Conservation (phyloP, 305 asterid genomes). For the Euphrasia arctica region DNA sequence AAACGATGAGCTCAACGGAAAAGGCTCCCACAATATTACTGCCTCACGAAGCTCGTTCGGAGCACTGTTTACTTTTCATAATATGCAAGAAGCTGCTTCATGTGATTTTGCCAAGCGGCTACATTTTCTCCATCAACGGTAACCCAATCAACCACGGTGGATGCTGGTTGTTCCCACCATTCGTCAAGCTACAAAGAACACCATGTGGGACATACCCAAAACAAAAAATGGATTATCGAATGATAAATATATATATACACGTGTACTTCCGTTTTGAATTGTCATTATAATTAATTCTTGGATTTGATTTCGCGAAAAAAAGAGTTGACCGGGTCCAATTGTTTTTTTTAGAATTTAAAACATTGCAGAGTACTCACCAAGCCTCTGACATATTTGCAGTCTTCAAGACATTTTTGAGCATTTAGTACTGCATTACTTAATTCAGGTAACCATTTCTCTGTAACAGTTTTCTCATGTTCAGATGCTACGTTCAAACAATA, state of each 20-base stretch:
- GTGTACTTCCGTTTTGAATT: too few species aligned
- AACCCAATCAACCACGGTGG: constrained; percentile 95
- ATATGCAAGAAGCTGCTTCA: constrained; percentile 88
- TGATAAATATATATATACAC: not conserved
- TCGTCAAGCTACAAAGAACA: constrained; percentile 70
- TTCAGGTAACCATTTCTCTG: constrained; percentile 85
- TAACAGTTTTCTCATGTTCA: constrained; percentile 80
- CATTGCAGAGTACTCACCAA: constrained; percentile 58
- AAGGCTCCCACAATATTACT: not conserved
- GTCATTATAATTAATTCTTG: too few species aligned
- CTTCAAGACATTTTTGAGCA: constrained; percentile 86
- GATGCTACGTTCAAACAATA: constrained; percentile 79
- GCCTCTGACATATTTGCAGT: constrained; percentile 87
- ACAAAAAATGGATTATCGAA: not conserved
- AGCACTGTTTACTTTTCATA: constrained; percentile 59
- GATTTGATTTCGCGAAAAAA: too few species aligned
- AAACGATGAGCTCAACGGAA: constrained; percentile 2
- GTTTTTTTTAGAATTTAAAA: too few species aligned
- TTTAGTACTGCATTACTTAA: constrained; percentile 60
- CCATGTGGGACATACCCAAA: not conserved
- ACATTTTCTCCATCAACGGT: constrained; percentile 93
- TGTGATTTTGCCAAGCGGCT: constrained; percentile 91
- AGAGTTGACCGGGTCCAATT: too few species aligned
- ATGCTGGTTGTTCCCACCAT: constrained; percentile 99
- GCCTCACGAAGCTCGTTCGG: constrained; percentile 23